Conservation (phyloP, 2,329 filamentous ascomycete genomes). For the Penicillium sp. region DNA sequence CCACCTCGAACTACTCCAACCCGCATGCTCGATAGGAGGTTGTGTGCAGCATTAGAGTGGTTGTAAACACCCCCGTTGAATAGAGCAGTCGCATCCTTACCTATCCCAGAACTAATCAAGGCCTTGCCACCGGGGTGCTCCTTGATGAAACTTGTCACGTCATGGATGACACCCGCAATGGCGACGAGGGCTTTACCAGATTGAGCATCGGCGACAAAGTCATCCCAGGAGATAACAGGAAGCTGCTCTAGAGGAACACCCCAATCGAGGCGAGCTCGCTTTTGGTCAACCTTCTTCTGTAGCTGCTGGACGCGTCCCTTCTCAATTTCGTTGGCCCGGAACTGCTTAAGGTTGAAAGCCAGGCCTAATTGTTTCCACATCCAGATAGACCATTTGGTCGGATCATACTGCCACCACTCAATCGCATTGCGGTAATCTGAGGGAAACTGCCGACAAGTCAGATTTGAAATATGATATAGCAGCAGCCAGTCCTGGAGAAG, state of each 20-base stretch:
- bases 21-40: constrained; percentile 84
- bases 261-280: constrained; percentile 82
- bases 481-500: not conserved
- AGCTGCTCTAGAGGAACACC: constrained; percentile 83
- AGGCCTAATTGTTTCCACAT: constrained; percentile 81
- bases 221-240: constrained; percentile 84
- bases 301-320: constrained; percentile 86
- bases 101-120: constrained; percentile 79
- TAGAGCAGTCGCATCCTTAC: constrained; percentile 86
- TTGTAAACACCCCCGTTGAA: constrained; percentile 92
- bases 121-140: constrained; percentile 90
- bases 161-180: constrained; percentile 83
- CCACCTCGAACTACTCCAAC: constrained; percentile 85
- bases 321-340: constrained; percentile 89
- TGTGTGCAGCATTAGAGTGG: constrained; percentile 89
- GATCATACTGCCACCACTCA: constrained; percentile 89
- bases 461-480: not conserved
- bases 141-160: constrained; percentile 81
- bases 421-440: constrained; percentile 93
- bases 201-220: constrained; percentile 78
- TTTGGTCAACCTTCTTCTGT: constrained; percentile 92
- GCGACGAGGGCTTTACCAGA: constrained; percentile 76
- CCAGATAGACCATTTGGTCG: constrained; percentile 89
- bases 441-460: constrained; percentile 61
- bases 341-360: constrained; percentile 86